Evolutionary conservation across 306 rosid genomes (phyloP).

Genomic region (Quercus dentata): DNA sequence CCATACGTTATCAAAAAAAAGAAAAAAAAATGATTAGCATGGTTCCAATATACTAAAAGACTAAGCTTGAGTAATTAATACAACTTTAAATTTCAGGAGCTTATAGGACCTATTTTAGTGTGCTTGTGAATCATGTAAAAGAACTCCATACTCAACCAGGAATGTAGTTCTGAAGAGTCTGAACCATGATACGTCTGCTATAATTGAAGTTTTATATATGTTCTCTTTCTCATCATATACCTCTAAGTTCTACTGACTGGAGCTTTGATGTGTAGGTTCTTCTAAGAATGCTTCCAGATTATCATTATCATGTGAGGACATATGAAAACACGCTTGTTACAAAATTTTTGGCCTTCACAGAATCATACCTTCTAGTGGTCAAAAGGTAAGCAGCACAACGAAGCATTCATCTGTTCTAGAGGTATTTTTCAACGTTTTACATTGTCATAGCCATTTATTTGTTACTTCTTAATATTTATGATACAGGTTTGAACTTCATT

Average conservation of each 20-base stretch:
- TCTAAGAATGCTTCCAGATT: slow-evolving; percentile 93
- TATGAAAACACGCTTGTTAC: slow-evolving; percentile 93
- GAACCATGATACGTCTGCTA: not conserved
- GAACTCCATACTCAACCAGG: not conserved
- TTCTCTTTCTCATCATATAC: slow-evolving; percentile 9
- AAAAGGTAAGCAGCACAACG: slow-evolving; percentile 57
- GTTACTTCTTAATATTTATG: slow-evolving; percentile 1
- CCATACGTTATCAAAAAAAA: too few species aligned
- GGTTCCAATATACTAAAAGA: not conserved
- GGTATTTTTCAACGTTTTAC: slow-evolving; percentile 4
- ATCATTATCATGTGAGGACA: slow-evolving; percentile 87
- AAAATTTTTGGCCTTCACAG: slow-evolving; percentile 98
- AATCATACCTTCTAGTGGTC: slow-evolving; percentile 94
- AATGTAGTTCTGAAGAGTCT: not conserved
- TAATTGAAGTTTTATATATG: not conserved
- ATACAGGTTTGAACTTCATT: slow-evolving; percentile 4
- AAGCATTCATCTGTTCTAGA: slow-evolving; percentile 5
- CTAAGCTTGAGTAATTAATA: not conserved
- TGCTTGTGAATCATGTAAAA: not conserved
- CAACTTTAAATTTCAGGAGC: not conserved
- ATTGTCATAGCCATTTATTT: not conserved
- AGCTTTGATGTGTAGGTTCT: slow-evolving; percentile 65
- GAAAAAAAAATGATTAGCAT: too few species aligned
- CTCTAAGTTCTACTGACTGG: slow-evolving; percentile 27
- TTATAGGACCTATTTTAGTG: not conserved